Base-by-base conservation (phyloP, 306 rosid genomes). In the Acacia melanoxylon region DNA sequence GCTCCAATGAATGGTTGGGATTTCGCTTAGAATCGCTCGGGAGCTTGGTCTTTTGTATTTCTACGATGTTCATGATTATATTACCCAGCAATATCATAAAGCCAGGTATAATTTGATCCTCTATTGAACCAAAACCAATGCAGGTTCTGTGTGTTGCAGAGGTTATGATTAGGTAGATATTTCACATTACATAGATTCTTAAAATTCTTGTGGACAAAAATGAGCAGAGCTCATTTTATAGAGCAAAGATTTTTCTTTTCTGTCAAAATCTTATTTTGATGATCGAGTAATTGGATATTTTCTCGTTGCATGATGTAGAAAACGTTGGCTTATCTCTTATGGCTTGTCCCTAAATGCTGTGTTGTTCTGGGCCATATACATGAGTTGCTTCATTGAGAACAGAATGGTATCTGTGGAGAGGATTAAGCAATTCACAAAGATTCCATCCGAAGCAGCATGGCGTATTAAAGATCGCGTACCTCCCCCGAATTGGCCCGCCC, bases 351-450 rank as follows among this genome's bases (percentile, higher is more conserved):
- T 95, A 19, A 95, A 95, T 51, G 27, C 75, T 13, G 98, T 89
- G 79, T 17, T 93, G 89, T 95, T 93, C 70, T 93, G 89, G 89
- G 88, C 97, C 10, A 75, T 93, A 24, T 93, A 91, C 85, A 83
- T 92, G 93, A 95, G 99, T 66, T 95, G 99, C 85, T 89, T 91
- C 78, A 86, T 95, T 11, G 99, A 95, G 86, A 95, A 95, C 86
- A 89, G 86, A 86, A 84, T 95, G 99, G 99, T 95, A 10, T 95
- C 99, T n/a, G 97, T 95, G 61, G 99, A 95, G 90, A 89, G 99
- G 86, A 83, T 95, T 63, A 93, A 87, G 45, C 99, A 95, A 77
- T 95, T 93, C 78, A 89, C 91, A 11, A 81, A 72, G 33, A 95
- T 93, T 75, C 97, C 94, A 75, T 86, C 99, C 1, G 99, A 95